Evolutionary conservation across 306 rosid species (phyloP), one percentile per base, ranked within the genome.

Genomic region (Alnus glutinosa): DNA sequence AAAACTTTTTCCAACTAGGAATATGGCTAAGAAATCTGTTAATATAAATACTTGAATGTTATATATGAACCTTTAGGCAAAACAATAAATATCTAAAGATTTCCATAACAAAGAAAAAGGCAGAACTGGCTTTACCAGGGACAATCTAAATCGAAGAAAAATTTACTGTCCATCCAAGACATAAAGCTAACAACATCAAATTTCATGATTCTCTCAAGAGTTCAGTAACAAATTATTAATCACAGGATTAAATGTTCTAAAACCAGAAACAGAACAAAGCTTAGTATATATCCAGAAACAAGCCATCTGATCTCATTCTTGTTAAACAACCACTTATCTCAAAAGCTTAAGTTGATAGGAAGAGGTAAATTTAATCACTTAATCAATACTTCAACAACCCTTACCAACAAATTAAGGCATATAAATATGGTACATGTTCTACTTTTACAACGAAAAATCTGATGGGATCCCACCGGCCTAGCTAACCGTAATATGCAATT

Each of bases 341-440:
- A 36, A 36, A 36, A 36, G 39, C 39, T 36, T 36, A 36, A 36
- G 3, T 2, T 36, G 2, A 36, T 36, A 36, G 1, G 4, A 36
- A 36, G 3, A 36, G 2, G 39, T 36, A 36, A 36, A 36, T 36
- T 36, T 36, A 36, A 36, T 36, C 3, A 36, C 39, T 36, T 36
- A 36, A 36, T 23, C 28, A 23, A 23, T 23, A 23, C 28, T 23
- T 23, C 28, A 23, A 23, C 28, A 23, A 23, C 28, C 28, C 71
- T 9, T 19, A 11, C 14, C 14, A 66, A 16, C 50, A 37, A 66
- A 23, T 23, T 23, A 23, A 66, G 55, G 52, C 80, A 76, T n/a
- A 55, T 23, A 83, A 70, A 77, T 87, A 89, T 84, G 80, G 83
- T 85, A 84, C 86, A 87, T 6, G 79, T 83, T 81, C 89, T 84